Conservation (phyloP, 495 filamentous ascomycete species). For the Tuber calosporum region DNA sequence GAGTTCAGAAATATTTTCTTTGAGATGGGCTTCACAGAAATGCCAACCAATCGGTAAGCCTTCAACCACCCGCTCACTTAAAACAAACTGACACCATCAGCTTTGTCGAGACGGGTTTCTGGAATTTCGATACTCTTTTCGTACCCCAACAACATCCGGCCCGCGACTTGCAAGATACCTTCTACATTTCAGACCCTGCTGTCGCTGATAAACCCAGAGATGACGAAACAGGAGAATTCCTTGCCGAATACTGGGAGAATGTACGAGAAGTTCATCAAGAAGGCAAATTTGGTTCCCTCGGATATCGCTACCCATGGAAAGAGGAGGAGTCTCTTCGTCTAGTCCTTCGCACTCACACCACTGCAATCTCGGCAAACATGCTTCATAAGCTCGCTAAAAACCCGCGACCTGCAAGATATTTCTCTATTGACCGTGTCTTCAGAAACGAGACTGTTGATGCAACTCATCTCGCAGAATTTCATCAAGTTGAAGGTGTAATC, state of each 20-base stretch:
- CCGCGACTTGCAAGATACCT: constrained; percentile 92
- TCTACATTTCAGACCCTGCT: constrained; percentile 88
- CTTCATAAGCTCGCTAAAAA: constrained; percentile 78
- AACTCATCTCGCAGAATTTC: constrained; percentile 95
- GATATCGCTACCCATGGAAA: constrained; percentile 90
- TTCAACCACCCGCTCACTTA: no score
- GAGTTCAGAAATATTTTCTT: constrained; percentile 98
- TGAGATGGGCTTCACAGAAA: constrained; percentile 79
- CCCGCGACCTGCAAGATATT: constrained; percentile 79
- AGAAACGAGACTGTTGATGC: constrained; percentile 92
- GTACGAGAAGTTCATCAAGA: constrained; percentile 71
- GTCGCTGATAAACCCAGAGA: constrained; percentile 67
- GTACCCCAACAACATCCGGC: constrained; percentile 97
- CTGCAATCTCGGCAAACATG: constrained; percentile 77
- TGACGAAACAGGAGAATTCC: constrained; percentile 52
- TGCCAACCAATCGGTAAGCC: constrained; percentile 61
- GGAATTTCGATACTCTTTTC: constrained; percentile 96
- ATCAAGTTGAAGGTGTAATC: constrained; percentile 97
- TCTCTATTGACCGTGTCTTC: constrained; percentile 97
- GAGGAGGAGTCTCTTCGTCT: constrained; percentile 80
- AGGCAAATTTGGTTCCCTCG: constrained; percentile 86
- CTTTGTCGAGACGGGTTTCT: constrained; percentile 94
- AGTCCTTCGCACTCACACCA: constrained; percentile 93
- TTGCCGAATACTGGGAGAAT: constrained; percentile 89
- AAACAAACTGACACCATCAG: constrained; percentile 44